A percentile compares a stretch with the other conserved stretches of the same genome.
phyloP scores from a whole-genome alignment of 805 yeast genomes.

The Pichia nanzhaoensis region DNA sequence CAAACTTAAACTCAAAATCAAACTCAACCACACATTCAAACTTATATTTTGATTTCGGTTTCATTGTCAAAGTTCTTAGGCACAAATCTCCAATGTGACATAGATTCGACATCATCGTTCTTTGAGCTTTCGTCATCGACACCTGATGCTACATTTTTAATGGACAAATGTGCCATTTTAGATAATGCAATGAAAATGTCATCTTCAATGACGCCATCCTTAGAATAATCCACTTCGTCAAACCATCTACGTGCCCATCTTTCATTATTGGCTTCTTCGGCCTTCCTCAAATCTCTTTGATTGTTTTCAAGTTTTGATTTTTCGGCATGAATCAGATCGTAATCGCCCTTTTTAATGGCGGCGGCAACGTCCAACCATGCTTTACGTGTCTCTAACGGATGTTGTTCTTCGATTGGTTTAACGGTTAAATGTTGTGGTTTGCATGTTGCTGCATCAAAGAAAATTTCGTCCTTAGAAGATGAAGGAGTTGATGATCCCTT shows the following conservation, averaged over 20 bases:
- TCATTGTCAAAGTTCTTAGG: conserved; percentile 51
- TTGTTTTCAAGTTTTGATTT: conserved; percentile 75
- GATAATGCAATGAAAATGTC: conserved; percentile 34
- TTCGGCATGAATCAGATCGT: conserved; percentile 64
- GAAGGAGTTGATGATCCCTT: conserved; percentile 44
- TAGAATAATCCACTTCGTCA: conserved; percentile 37
- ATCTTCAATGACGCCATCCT: conserved; percentile 15
- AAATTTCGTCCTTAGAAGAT: conserved; percentile 41
- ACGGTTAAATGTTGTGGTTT: conserved; percentile 55
- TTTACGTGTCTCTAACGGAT: conserved; percentile 72
- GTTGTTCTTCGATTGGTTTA: conserved; percentile 77
- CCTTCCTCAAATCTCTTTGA: conserved; percentile 75
- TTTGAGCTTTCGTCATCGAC: conserved; percentile 31
- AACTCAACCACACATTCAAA: too few relatives aligned
- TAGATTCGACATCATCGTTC: conserved; percentile 46
- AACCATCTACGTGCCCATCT: conserved; percentile 86
- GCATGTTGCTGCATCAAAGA: conserved; percentile 53
- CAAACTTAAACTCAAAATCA: not conserved
- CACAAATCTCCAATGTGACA: conserved; percentile 64
- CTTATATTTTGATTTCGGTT: conserved; percentile 43
- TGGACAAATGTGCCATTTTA: conserved; percentile 48
- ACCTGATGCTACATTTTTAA: conserved; percentile 64
- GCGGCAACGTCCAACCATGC: conserved; percentile 91
- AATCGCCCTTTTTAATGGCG: conserved; percentile 73
- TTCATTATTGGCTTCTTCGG: conserved; percentile 57